These are phyloP conservation scores for Microascus cirrosus DNA, from an alignment of 2,329 filamentous ascomycete species.

Conservation along the genomic window DNA sequence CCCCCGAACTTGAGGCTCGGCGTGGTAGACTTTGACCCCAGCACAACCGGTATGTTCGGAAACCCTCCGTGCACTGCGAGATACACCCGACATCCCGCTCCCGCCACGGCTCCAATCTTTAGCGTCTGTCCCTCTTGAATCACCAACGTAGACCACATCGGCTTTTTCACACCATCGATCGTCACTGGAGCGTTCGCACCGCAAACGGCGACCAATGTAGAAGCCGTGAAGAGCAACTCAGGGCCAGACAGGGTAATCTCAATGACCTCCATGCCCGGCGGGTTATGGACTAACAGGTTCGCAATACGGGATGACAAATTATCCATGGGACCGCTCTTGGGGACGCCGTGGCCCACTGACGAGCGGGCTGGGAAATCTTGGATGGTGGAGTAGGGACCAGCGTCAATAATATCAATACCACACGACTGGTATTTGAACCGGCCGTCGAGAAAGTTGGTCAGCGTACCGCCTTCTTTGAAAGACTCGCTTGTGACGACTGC, in stretches of 20 bases:
- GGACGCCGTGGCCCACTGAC: constrained; percentile 44
- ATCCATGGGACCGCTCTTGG: constrained; percentile 51
- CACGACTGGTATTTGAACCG: not conserved
- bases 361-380: constrained; percentile 49
- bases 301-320: constrained; percentile 42
- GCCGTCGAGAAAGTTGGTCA: constrained; percentile 44
- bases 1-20: constrained; percentile 33
- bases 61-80: constrained; percentile 36
- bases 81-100: constrained; percentile 30
- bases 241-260: constrained; percentile 52
- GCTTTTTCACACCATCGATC: constrained; percentile 41
- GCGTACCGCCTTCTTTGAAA: constrained; percentile 37
- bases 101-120: constrained; percentile 32
- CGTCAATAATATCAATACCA: constrained; percentile 40
- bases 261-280: constrained; percentile 35
- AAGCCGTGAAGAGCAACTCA: constrained; percentile 40
- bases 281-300: constrained; percentile 49
- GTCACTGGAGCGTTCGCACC: constrained; percentile 29
- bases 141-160: constrained; percentile 33
- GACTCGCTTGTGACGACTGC: constrained; percentile 31
- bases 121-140: constrained; percentile 37
- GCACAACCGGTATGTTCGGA: constrained; percentile 38
- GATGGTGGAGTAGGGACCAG: constrained; percentile 45
- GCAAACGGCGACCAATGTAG: constrained; percentile 43
- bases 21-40: constrained; percentile 47